phyloP scores from a whole-genome alignment of 2,329 filamentous ascomycete genomes.

The Cladosporium sp. region DNA sequence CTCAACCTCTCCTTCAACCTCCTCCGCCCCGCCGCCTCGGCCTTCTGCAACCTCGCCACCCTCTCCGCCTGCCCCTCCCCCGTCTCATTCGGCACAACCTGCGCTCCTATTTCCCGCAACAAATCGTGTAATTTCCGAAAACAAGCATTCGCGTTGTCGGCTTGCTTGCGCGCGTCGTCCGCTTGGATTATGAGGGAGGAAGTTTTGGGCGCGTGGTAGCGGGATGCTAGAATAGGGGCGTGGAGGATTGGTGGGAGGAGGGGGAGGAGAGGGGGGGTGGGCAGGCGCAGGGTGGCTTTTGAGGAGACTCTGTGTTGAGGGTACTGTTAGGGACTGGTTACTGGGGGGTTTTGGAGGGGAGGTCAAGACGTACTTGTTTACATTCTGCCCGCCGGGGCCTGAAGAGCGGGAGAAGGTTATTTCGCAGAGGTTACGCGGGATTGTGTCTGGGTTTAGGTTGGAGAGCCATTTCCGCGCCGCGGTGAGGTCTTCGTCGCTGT shows the following conservation, averaged over 20 bases:
- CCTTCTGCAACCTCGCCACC: slow-evolving; percentile 53
- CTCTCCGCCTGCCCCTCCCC: slow-evolving; percentile 50
- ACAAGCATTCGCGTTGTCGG: slow-evolving; percentile 55
- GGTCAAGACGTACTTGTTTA: slow-evolving; percentile 55
- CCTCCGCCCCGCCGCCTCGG: slow-evolving; percentile 54
- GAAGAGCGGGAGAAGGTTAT: slow-evolving; percentile 60
- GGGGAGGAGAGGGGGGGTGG: slow-evolving; percentile 48
- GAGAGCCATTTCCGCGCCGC: slow-evolving; percentile 33
- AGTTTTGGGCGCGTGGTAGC: slow-evolving; percentile 51
- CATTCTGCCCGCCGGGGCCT: slow-evolving; percentile 63
- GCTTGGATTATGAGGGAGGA: slow-evolving; percentile 57
- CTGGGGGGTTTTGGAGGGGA: neutral
- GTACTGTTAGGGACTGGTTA: neutral
- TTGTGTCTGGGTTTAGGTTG: slow-evolving; percentile 48
- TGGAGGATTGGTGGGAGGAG: slow-evolving; percentile 53
- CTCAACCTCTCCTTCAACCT: slow-evolving; percentile 57
- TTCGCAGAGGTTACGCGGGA: slow-evolving; percentile 53
- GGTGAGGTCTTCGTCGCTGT: slow-evolving; percentile 7
- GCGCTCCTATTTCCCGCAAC: slow-evolving; percentile 47
- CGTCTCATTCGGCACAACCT: slow-evolving; percentile 56
- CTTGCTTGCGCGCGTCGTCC: slow-evolving; percentile 59
- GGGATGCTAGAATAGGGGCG: slow-evolving; percentile 46
- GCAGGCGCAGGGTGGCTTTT: slow-evolving; percentile 59
- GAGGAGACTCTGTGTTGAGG: slow-evolving; percentile 53
- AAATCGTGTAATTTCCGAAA: slow-evolving; percentile 54